Base-by-base conservation (phyloP, 371 early-diverging fungal genomes). In the Mitosporidium daphniae region DNA sequence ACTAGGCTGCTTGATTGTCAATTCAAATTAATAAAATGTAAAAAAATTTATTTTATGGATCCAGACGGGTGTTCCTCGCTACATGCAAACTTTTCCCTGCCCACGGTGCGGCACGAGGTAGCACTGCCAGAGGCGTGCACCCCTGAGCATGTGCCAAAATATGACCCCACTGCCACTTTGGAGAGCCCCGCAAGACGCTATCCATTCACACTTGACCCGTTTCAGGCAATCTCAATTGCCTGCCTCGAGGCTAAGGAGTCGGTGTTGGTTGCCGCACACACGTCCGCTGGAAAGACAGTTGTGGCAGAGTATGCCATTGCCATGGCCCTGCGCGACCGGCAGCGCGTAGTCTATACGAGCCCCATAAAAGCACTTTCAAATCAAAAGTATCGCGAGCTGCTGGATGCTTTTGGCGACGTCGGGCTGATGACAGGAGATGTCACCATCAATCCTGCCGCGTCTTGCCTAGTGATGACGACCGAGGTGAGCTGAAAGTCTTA, bases 351-450 rank as follows among this genome's bases (percentile, higher is more conserved):
- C 31, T 98, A 98, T 39, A 98, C 99, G 11, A 67, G 68, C 29
- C 99, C 99, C 3, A 98, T 98, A 47, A 98, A 72, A 59, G 99
- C 99, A 2, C 51, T 99, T 31, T 70, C 71, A 25, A 99, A 99
- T 39, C 99, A 99, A 55, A 99, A 99, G 49, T 99, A 69, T 36
- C 58, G 95, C 38, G 99, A 99, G 47, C 57, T 99, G 23, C 55
- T 64, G 30, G 68, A 68, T 29, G 82, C 84, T 40, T 95, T 95
- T 54, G 73, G 73, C 13, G 95, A 99, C 45, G 95, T 95, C 4
- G 99, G 99, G 8, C 52, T 99, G 37, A 82, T 94, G 84, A 99
- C 99, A 5, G 99, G 99, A 29, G 99, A 99, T 58, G 80, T 89
- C 0, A 89, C 95, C 0, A 75, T 99, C 43, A 86, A 86, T 35